These are phyloP conservation scores for Apiospora koreana DNA, from an alignment of 2,329 filamentous ascomycete species.

Conservation along the genomic window DNA sequence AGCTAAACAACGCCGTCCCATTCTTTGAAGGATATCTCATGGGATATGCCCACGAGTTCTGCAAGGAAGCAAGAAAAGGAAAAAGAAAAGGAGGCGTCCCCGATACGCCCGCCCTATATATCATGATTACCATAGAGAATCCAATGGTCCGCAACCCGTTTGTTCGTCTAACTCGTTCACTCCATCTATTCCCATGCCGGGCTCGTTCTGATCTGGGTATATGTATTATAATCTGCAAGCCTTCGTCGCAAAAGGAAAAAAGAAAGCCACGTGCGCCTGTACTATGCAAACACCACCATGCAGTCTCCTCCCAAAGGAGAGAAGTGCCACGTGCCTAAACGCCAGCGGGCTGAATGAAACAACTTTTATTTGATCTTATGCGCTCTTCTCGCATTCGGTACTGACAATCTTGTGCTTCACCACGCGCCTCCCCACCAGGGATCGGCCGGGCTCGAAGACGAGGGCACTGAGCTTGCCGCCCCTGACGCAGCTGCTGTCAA, in stretches of 20 bases:
- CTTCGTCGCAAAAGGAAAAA: not conserved
- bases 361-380: not conserved
- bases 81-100: not conserved
- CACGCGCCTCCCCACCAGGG: constrained; percentile 26
- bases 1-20: not conserved
- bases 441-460: constrained; percentile 60
- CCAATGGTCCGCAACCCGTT: not conserved
- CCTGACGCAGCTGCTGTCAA: constrained; percentile 81
- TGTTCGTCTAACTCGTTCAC: not conserved
- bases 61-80: not conserved
- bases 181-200: not conserved
- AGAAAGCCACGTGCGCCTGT: not conserved
- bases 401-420: constrained; percentile 24
- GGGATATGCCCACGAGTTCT: not conserved
- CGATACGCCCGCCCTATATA: not conserved
- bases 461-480: constrained; percentile 77
- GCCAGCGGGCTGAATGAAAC: not conserved
- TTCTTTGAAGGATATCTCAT: not conserved
- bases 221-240: not conserved
- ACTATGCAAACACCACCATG: not conserved
- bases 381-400: constrained; percentile 18
- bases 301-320: not conserved
- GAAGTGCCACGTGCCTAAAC: not conserved
- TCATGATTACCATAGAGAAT: not conserved
- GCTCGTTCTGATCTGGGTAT: not conserved